phyloP scores from a whole-genome alignment of 2,329 filamentous ascomycete genomes.

The Pseudocercospora ulei region DNA sequence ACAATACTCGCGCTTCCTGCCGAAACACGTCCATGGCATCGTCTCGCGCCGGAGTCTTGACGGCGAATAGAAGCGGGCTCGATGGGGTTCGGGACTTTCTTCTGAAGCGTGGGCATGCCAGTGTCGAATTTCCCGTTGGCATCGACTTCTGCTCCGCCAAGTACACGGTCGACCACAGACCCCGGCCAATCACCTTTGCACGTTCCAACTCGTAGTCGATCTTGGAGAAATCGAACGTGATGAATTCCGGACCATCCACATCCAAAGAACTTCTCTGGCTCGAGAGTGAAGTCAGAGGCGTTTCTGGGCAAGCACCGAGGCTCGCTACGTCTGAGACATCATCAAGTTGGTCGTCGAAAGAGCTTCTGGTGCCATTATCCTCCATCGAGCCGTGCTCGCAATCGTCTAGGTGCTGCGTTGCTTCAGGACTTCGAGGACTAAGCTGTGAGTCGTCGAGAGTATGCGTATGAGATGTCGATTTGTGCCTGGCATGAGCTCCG shows the following conservation, averaged over 20 bases:
- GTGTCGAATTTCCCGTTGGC: constrained; percentile 4
- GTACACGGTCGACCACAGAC: constrained; percentile 35
- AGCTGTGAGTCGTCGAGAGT: constrained; percentile 12
- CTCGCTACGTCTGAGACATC: constrained; percentile 16
- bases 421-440: constrained; percentile 12
- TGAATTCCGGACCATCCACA: constrained; percentile 13
- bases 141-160: constrained; percentile 26
- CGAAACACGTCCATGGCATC: constrained; percentile 32
- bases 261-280: constrained; percentile 22
- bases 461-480: constrained; percentile 16
- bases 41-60: constrained; percentile 31
- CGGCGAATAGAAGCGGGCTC: constrained; percentile 26
- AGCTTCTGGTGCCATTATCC: constrained; percentile 27
- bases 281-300: constrained; percentile 18
- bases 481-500: constrained; percentile 17
- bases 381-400: constrained; percentile 55
- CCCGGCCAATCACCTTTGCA: constrained; percentile 31
- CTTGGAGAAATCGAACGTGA: constrained; percentile 25
- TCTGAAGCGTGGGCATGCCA: constrained; percentile 15
- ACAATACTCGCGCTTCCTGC: constrained; percentile 33
- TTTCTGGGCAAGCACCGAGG: constrained; percentile 14
- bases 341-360: constrained; percentile 13
- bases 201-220: constrained; percentile 32
- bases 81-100: constrained; percentile 15
- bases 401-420: constrained; percentile 39